These are phyloP conservation scores for Trichophyton simii DNA, from an alignment of 2,329 filamentous ascomycete species.

Conservation along the genomic window DNA sequence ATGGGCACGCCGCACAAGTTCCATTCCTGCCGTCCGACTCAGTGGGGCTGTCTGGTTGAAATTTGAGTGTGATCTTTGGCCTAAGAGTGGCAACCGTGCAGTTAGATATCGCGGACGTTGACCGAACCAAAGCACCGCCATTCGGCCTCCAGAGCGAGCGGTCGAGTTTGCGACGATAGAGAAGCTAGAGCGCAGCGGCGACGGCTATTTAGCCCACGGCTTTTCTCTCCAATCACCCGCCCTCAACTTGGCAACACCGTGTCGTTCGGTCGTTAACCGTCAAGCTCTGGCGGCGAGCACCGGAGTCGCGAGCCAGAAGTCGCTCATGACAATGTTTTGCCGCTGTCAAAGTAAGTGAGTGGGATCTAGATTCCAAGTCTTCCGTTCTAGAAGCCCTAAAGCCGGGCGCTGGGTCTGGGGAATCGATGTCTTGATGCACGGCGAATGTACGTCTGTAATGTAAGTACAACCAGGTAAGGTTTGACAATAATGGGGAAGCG, in stretches of 20 bases:
- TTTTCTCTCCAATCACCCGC: slow-evolving; percentile 1
- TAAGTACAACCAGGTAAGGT: neutral
- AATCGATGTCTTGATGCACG: neutral
- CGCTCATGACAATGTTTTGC: neutral
- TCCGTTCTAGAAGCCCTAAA: neutral
- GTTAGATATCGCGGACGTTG: neutral
- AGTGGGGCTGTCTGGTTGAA: neutral
- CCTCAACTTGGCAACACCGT: neutral
- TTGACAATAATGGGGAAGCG: neutral
- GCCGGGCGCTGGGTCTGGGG: neutral
- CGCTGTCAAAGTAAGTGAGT: neutral
- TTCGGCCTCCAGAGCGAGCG: neutral
- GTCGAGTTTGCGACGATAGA: neutral
- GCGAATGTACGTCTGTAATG: no score
- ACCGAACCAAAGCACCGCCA: neutral
- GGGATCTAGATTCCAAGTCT: neutral
- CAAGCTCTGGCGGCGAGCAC: neutral
- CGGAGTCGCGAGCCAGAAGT: neutral
- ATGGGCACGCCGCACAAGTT: neutral
- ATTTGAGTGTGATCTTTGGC: neutral
- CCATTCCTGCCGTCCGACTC: neutral
- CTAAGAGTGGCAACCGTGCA: neutral
- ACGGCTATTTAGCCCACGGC: slow-evolving; percentile 1
- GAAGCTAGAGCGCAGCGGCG: neutral
- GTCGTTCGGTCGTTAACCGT: neutral